Evolutionary conservation across 148 eudicot species (phyloP).

Genomic region (Bassia scoparia): DNA sequence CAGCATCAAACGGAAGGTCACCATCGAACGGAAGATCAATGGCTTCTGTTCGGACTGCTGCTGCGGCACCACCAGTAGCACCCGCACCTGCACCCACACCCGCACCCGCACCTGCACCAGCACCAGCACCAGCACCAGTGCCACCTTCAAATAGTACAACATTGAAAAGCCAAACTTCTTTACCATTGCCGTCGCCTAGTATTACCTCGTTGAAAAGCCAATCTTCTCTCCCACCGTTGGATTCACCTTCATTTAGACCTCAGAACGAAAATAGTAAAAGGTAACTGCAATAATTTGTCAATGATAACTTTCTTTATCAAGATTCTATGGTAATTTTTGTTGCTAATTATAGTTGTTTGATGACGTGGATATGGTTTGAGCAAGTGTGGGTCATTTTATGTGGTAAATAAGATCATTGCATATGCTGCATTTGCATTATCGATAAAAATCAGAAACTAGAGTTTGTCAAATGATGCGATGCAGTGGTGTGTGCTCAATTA

Average conservation of each 20-base stretch:
- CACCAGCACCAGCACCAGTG: conserved; percentile 20
- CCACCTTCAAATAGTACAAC: conserved; percentile 27
- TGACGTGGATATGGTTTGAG: neutral
- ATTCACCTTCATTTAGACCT: conserved; percentile 52
- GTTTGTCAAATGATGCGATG: neutral
- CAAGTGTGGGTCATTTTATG: neutral
- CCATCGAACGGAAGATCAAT: conserved; percentile 47
- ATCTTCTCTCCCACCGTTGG: conserved; percentile 59
- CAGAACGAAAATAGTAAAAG: conserved; percentile 42
- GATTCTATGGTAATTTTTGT: neutral
- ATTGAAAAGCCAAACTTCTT: conserved; percentile 33
- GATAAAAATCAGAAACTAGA: neutral
- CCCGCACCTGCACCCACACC: conserved; percentile 26
- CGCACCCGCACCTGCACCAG: conserved; percentile 39
- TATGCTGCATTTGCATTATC: neutral
- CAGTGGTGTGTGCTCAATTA: neutral
- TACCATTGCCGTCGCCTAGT: conserved; percentile 19
- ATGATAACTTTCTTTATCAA: neutral
- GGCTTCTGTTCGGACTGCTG: conserved; percentile 31
- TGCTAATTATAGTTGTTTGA: neutral
- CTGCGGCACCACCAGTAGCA: conserved; percentile 27
- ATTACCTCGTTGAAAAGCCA: conserved; percentile 32
- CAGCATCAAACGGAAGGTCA: too few relatives aligned
- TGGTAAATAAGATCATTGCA: neutral
- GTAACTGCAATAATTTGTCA: conserved; percentile 19